Conservation (phyloP, 2,329 filamentous ascomycete genomes). For the Penicillium freii region DNA sequence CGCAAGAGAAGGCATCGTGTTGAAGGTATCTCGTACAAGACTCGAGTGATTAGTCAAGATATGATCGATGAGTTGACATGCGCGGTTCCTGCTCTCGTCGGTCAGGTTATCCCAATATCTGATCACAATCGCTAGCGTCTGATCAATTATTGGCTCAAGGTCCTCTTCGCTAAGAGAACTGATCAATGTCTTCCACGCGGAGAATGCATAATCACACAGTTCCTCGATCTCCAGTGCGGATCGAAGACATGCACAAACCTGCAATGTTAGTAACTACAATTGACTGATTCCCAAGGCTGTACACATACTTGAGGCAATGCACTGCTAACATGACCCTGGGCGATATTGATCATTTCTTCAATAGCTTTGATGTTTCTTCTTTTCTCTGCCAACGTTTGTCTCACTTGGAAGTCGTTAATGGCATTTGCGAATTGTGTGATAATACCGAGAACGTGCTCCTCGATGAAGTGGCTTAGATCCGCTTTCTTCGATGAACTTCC, state of each 20-base stretch:
- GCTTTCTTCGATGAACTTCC: constrained; percentile 49
- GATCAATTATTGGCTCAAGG: constrained; percentile 75
- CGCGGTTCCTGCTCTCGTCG: constrained; percentile 57
- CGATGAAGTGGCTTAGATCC: constrained; percentile 70
- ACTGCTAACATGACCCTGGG: constrained; percentile 68
- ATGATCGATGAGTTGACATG: constrained; percentile 61
- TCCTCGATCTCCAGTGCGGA: constrained; percentile 73
- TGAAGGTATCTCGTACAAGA: constrained; percentile 64
- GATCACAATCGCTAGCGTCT: constrained; percentile 83
- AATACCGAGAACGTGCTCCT: constrained; percentile 79
- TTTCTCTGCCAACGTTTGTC: constrained; percentile 65
- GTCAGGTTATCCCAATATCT: constrained; percentile 74
- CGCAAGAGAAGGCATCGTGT: constrained; percentile 74
- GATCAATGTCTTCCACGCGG: constrained; percentile 80
- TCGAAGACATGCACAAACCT: constrained; percentile 75
- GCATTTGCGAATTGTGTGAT: constrained; percentile 77
- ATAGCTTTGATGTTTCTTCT: constrained; percentile 76
- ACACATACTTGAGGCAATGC: constrained; percentile 68
- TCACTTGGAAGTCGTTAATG: constrained; percentile 66
- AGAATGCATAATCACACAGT: constrained; percentile 75
- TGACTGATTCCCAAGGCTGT: neutral
- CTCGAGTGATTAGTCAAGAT: constrained; percentile 63
- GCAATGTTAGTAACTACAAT: neutral
- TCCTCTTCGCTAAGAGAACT: constrained; percentile 73
- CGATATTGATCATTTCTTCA: constrained; percentile 79